phyloP scores from a whole-genome alignment of 2,329 filamentous ascomycete genomes.

The Leptosphaerulina australis region DNA sequence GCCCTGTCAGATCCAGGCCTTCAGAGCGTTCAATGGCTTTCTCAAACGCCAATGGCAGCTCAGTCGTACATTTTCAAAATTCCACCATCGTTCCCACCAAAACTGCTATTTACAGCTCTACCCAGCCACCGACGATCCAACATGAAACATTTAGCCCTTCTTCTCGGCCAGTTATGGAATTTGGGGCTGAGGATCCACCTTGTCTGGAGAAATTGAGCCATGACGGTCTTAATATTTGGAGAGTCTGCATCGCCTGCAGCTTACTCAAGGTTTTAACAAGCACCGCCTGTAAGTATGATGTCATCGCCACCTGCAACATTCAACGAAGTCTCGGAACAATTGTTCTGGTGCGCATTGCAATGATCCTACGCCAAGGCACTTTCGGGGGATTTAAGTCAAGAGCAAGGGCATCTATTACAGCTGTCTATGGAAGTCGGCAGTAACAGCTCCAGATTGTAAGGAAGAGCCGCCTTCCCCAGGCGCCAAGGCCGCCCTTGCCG shows the following conservation, averaged over 20 bases:
- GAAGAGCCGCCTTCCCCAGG: constrained; percentile 14
- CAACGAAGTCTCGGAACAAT: constrained; percentile 1
- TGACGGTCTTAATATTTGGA: constrained; percentile 1
- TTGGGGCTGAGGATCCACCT: constrained; percentile 9
- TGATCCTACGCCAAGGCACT: constrained; percentile 1
- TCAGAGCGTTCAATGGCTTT: constrained; percentile 2
- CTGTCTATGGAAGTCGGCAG: constrained; percentile 14
- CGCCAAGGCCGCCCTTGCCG: constrained; percentile 15
- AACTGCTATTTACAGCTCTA: constrained; percentile 12
- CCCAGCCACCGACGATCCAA: constrained; percentile 18
- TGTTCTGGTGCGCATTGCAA: not conserved
- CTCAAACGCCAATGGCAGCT: not conserved
- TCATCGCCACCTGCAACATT: constrained; percentile 5
- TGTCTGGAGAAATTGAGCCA: constrained; percentile 8
- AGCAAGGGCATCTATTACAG: constrained; percentile 5
- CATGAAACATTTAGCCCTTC: constrained; percentile 22
- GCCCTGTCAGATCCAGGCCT: constrained; percentile 11
- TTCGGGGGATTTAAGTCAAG: not conserved
- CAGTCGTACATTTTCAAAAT: not conserved
- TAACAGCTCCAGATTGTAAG: too few species aligned
- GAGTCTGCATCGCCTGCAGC: constrained; percentile 12
- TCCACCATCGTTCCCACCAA: not conserved
- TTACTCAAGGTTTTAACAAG: constrained; percentile 14
- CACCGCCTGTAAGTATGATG: constrained; percentile 8
- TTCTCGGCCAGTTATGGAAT: constrained; percentile 1